Percentiles rank a stretch among this genome's conserved stretches.
Evolutionary conservation across 441 rosid species (phyloP).

Genomic region (Metrosideros polymorpha): DNA sequence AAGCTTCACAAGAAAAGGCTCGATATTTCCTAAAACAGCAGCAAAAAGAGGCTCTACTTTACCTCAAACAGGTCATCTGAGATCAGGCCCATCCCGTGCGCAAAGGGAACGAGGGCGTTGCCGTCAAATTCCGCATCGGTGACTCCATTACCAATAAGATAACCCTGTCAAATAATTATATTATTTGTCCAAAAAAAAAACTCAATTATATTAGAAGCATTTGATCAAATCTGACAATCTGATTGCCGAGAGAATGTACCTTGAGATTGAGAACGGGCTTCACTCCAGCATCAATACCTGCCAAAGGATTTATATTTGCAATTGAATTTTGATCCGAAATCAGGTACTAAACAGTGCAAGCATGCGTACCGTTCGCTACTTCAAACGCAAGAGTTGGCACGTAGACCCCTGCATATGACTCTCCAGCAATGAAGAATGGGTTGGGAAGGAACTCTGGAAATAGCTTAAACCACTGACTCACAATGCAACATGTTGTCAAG

Average conservation of each 20-base stretch:
- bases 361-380: slow-evolving; percentile 51
- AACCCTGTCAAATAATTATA: slow-evolving; percentile 38
- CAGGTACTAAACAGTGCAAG: not conserved
- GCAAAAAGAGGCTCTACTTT: not conserved
- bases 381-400: slow-evolving; percentile 76
- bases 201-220: not conserved
- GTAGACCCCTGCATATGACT: slow-evolving; percentile 85
- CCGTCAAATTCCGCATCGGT: slow-evolving; percentile 60
- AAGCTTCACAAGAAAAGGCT: not conserved
- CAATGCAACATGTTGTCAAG: not conserved
- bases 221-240: not conserved
- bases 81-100: slow-evolving; percentile 87
- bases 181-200: not conserved
- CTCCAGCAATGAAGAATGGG: slow-evolving; percentile 77
- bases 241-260: slow-evolving; percentile 20
- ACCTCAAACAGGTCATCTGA: slow-evolving; percentile 68
- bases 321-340: not conserved
- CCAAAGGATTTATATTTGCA: not conserved
- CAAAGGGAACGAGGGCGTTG: slow-evolving; percentile 76
- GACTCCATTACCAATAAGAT: slow-evolving; percentile 86
- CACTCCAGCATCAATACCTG: not conserved
- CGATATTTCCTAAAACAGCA: not conserved
- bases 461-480: slow-evolving; percentile 67
- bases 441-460: slow-evolving; percentile 75
- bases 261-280: slow-evolving; percentile 32